Conservation (phyloP, 495 filamentous ascomycete genomes). For the Penicillium mononematosum region DNA sequence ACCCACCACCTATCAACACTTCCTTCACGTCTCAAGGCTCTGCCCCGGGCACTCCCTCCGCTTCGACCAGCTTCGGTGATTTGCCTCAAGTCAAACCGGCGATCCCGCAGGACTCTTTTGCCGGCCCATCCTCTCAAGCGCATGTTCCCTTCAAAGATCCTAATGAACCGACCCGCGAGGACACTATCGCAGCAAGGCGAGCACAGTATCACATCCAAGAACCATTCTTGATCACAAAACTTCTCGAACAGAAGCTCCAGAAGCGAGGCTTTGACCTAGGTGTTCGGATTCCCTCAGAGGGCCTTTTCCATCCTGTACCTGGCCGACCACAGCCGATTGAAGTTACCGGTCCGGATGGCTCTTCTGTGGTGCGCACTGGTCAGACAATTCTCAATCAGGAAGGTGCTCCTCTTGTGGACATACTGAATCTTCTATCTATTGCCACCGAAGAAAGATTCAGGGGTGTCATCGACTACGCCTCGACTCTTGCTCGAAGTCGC, state of each 20-base stretch:
- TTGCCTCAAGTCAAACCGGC: constrained; percentile 34
- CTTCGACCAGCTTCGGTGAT: constrained; percentile 41
- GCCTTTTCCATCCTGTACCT: constrained; percentile 54
- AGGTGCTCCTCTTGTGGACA: constrained; percentile 66
- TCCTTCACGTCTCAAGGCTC: constrained; percentile 46
- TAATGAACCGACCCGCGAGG: constrained; percentile 44
- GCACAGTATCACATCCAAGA: constrained; percentile 57
- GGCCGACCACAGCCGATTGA: constrained; percentile 52
- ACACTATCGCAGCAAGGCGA: constrained; percentile 43
- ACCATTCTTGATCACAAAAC: constrained; percentile 55
- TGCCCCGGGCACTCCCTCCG: constrained; percentile 36
- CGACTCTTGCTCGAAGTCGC: constrained; percentile 60
- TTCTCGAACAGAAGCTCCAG: constrained; percentile 49
- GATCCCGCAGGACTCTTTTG: constrained; percentile 35
- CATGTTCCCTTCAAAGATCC: constrained; percentile 38
- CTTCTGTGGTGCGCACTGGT: constrained; percentile 55
- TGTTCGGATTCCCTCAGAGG: constrained; percentile 62
- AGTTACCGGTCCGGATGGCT: constrained; percentile 55
- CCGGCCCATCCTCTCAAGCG: constrained; percentile 34
- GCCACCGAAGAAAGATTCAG: constrained; percentile 70
- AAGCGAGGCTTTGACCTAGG: constrained; percentile 52
- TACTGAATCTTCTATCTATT: constrained; percentile 72
- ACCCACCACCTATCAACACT: constrained; percentile 41
- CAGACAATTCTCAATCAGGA: constrained; percentile 62
- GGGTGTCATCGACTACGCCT: constrained; percentile 68